phyloP scores from a whole-genome alignment of 805 yeast species.

The Debaryomyces prosopidis region DNA sequence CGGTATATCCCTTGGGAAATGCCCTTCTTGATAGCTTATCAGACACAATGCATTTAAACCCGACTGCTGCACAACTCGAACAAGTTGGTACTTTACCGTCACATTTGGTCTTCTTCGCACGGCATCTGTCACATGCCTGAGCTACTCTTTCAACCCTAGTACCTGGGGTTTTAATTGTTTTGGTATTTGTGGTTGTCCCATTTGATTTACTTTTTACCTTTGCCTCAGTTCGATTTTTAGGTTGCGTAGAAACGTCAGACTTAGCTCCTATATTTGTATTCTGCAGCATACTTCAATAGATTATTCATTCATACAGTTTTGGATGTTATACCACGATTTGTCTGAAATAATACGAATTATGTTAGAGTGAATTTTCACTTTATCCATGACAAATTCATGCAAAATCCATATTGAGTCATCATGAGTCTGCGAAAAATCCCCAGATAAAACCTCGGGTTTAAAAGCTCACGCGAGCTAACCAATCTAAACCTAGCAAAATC shows the following conservation, averaged over 20 bases:
- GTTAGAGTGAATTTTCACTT: background rate
- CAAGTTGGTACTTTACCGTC: slow-evolving; percentile 74
- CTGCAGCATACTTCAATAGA: background rate
- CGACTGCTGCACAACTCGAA: slow-evolving; percentile 79
- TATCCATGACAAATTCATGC: background rate
- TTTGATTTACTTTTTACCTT: slow-evolving; percentile 1
- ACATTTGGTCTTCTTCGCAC: slow-evolving; percentile 77
- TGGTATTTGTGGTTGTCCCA: slow-evolving; percentile 20
- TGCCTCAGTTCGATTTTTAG: background rate
- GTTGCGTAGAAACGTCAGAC: background rate
- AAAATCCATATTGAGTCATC: background rate
- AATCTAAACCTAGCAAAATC: too few relatives aligned
- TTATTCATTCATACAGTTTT: background rate
- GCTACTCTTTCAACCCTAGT: slow-evolving; percentile 69
- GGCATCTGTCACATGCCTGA: slow-evolving; percentile 89
- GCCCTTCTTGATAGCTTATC: slow-evolving; percentile 85
- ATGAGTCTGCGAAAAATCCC: background rate
- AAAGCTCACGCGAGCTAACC: background rate
- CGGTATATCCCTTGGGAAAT: slow-evolving; percentile 91
- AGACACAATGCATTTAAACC: slow-evolving; percentile 84
- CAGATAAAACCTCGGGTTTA: background rate
- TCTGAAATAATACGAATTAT: background rate
- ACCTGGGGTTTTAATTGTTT: slow-evolving; percentile 69
- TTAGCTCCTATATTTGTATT: background rate
- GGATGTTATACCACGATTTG: too few relatives aligned